Evolutionary conservation across 2,329 filamentous ascomycete species (phyloP), one percentile per base, ranked within the genome.

Genomic region (Aspergillus tubingensis): DNA sequence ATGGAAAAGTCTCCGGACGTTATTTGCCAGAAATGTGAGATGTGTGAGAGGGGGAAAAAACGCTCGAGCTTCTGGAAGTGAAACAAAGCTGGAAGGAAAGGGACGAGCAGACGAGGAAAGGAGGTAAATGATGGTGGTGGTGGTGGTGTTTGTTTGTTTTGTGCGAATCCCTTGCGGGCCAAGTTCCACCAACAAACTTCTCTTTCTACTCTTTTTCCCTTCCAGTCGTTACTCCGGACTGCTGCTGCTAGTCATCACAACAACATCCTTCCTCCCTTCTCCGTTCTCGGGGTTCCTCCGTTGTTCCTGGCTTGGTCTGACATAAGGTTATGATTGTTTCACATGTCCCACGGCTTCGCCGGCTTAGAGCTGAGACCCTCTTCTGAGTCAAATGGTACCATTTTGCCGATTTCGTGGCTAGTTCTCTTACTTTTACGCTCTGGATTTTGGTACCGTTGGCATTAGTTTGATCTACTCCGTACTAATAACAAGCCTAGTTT

Each of bases 251-350:
- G 30, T 3, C 8, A 21, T 38, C 13, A 30, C 13, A 30, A 30
- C 49, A 8, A 8, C 30, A 19, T 52, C 36, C 19, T 53, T 3
- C 51, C 30, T 53, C 5, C 51, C 30, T 53, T 8, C 23, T 21
- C 32, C 30, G n/a, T 21, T 39, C 19, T 39, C 25, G 36, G 51
- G 19, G 19, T 44, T 44, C 13, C 21, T 23, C 41, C 41, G 41
- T 44, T 36, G 39, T 49, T 48, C n/a, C 23, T 50, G 23, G 8
- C 25, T 27, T 27, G 27, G 47, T 55, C 39, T 44, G 39, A 55
- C 53, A 55, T 55, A 55, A 55, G 53, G 53, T 55, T 55, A 55
- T 55, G 53, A 30, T 43, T 55, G 53, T 55, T 55, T 47, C 53
- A 55, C 53, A 10, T 55, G 53, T 55, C 41, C 53, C 17, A 50